These are phyloP conservation scores for Aspergillus cavernicola DNA, from an alignment of 495 filamentous ascomycete species.

Conservation along the genomic window DNA sequence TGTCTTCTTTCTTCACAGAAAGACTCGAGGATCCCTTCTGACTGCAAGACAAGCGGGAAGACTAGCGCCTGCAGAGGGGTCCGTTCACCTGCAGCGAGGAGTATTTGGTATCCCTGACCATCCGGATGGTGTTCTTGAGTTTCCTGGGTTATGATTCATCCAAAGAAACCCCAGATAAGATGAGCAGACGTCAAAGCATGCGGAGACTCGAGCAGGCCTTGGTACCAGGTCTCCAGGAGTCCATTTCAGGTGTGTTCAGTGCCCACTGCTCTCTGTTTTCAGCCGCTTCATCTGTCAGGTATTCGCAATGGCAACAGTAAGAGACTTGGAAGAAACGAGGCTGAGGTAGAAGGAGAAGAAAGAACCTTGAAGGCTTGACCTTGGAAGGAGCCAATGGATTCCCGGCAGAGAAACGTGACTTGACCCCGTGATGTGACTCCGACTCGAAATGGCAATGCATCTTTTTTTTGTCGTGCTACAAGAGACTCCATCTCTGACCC, in stretches of 20 bases:
- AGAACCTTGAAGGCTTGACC: not conserved
- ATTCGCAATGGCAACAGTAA: no score
- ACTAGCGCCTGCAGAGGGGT: conserved; percentile 14
- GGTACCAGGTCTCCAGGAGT: not conserved
- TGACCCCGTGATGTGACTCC: conserved; percentile 2
- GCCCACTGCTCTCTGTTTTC: not conserved
- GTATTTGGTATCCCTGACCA: not conserved
- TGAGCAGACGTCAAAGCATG: not conserved
- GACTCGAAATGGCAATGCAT: not conserved
- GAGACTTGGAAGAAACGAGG: not conserved
- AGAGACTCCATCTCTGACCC: no score
- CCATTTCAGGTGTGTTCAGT: not conserved
- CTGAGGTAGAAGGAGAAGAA: not conserved
- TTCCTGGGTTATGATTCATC: not conserved
- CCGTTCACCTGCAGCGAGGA: conserved; percentile 17
- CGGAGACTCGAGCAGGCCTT: not conserved
- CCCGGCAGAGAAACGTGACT: conserved; percentile 9
- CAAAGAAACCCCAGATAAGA: not conserved
- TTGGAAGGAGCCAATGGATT: conserved; percentile 2
- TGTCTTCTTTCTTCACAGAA: not conserved
- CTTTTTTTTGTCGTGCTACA: not conserved
- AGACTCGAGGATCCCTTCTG: conserved; percentile 3
- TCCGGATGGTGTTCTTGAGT: not conserved
- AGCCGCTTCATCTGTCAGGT: not conserved
- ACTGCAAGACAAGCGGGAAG: conserved; percentile 11